These are phyloP conservation scores for Thecaphora frezii DNA, from an alignment of 1,284 basidiomycete species.

Conservation along the genomic window DNA sequence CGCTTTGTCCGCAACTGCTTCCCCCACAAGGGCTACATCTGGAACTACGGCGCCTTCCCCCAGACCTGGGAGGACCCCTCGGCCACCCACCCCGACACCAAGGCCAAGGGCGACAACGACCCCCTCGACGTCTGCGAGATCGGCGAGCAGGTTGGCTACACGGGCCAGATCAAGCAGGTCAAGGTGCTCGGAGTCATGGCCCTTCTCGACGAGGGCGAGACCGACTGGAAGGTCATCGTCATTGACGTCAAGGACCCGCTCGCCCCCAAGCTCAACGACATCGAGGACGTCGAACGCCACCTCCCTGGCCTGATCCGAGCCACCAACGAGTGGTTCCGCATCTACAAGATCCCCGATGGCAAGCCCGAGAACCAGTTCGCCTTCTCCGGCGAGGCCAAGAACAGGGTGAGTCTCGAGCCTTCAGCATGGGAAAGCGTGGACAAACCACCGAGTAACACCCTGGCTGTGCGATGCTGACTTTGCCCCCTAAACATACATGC, in stretches of 20 bases:
- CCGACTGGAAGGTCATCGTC: conserved; percentile 64
- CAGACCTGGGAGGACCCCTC: conserved; percentile 98
- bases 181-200: conserved; percentile 99
- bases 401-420: conserved; percentile 68
- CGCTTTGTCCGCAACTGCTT: conserved; percentile 99
- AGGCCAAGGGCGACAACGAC: conserved; percentile 98
- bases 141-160: conserved; percentile 95
- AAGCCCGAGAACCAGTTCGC: conserved; percentile 99
- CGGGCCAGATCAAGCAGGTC: conserved; percentile 99
- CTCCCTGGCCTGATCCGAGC: conserved; percentile 82
- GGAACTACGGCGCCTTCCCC: conserved; percentile 73
- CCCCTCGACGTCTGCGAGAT: conserved; percentile 99
- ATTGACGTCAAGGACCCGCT: conserved; percentile 96
- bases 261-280: conserved; percentile 94
- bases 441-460: no score
- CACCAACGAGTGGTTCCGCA: conserved; percentile 81
- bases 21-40: conserved; percentile 90
- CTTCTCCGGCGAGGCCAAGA: conserved; percentile 99
- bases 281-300: conserved; percentile 98
- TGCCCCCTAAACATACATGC: no score
- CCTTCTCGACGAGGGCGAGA: conserved; percentile 63
- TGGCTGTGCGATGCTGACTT: no score
- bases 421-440: no score
- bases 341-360: conserved; percentile 95
- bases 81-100: conserved; percentile 88